A percentile compares a stretch with the other conserved stretches of the same genome.
phyloP scores from a whole-genome alignment of 257 asterid species.

The Jacaranda mimosifolia region DNA sequence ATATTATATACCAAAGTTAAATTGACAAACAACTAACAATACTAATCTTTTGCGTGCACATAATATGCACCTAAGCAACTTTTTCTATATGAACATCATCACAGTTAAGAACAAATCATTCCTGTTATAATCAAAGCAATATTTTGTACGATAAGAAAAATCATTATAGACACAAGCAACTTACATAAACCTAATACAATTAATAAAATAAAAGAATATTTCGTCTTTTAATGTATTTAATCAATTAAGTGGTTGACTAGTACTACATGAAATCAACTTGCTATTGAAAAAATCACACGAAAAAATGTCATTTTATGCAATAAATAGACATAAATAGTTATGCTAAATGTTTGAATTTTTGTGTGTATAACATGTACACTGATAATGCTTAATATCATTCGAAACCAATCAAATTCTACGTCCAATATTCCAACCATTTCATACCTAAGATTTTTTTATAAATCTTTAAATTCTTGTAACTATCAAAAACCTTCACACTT shows the following conservation, averaged over 20 bases:
- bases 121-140: not conserved
- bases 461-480: too few species aligned
- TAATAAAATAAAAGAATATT: not conserved
- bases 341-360: too few species aligned
- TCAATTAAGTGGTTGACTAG: not conserved
- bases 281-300: not conserved
- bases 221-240: not conserved
- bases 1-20: not conserved
- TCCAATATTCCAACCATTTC: not conserved
- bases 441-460: too few species aligned
- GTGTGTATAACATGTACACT: too few species aligned
- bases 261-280: not conserved
- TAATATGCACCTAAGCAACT: not conserved
- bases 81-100: not conserved
- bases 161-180: not conserved
- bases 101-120: not conserved
- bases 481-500: too few species aligned
- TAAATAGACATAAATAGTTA: not conserved
- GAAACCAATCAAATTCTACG: not conserved
- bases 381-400: too few species aligned
- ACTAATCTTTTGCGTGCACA: slow-evolving; percentile 16
- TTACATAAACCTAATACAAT: not conserved
- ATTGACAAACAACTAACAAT: not conserved
- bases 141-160: not conserved
- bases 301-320: not conserved